A percentile compares a stretch with the other conserved stretches of the same genome.
phyloP scores from a whole-genome alignment of 768 basidiomycete species.

The Gymnopilus dilepis region DNA sequence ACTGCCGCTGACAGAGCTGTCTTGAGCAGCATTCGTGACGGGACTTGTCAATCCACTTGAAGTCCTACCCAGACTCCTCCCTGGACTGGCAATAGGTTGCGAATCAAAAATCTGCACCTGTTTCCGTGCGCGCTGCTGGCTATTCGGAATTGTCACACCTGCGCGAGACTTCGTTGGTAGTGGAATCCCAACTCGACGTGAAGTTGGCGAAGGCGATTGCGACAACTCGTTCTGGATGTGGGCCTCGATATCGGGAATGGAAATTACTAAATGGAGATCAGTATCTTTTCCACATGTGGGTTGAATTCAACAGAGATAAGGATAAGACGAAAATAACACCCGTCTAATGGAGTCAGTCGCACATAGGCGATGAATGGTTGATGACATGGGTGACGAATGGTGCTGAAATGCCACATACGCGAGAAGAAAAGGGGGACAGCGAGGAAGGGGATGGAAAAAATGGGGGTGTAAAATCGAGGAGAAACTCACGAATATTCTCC shows the following conservation, averaged over 20 bases:
- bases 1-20: conserved; percentile 40
- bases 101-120: conserved; percentile 86
- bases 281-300: conserved; percentile 27
- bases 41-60: conserved; percentile 33
- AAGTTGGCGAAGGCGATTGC: conserved; percentile 71
- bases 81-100: conserved; percentile 73
- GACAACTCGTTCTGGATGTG: conserved; percentile 76
- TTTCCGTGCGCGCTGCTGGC: conserved; percentile 53
- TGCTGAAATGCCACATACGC: conserved; percentile 8
- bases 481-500: conserved; percentile 87
- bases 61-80: conserved; percentile 40
- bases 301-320: conserved; percentile 30
- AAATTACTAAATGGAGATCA: conserved; percentile 64
- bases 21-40: conserved; percentile 33
- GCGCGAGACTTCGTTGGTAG: conserved; percentile 65
- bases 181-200: conserved; percentile 83
- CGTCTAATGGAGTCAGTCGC: conserved; percentile 29
- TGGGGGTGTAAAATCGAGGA: conserved; percentile 10
- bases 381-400: conserved; percentile 17
- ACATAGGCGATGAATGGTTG: conserved; percentile 16
- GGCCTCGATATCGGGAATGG: conserved; percentile 79
- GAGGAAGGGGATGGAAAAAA: conserved; percentile 12
- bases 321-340: conserved; percentile 34
- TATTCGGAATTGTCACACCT: conserved; percentile 65
- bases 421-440: conserved; percentile 13